Conservation (phyloP, 495 filamentous ascomycete species). For the Aeminium ludgeri region DNA sequence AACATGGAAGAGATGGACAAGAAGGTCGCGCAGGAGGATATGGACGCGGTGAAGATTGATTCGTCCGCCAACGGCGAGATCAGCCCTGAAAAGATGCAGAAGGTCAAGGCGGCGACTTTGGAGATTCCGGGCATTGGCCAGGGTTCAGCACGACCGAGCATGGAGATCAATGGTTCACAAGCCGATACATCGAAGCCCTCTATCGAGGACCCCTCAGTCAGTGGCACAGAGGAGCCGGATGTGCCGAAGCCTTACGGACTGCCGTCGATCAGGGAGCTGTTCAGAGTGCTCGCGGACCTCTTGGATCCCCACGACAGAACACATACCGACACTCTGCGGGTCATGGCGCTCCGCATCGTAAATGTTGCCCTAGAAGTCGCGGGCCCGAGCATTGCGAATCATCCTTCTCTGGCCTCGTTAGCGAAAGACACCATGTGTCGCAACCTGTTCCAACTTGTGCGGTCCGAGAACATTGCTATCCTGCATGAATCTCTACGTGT, state of each 20-base stretch:
- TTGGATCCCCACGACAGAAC: constrained; percentile 82
- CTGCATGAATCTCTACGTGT: constrained; percentile 84
- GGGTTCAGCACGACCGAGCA: constrained; percentile 5
- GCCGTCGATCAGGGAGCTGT: constrained; percentile 83
- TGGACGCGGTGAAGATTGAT: constrained; percentile 72
- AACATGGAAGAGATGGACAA: constrained; percentile 26
- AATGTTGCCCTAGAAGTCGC: constrained; percentile 95
- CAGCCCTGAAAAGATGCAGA: constrained; percentile 29
- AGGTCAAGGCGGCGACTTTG: not conserved
- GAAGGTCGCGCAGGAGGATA: constrained; percentile 44
- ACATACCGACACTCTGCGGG: constrained; percentile 84
- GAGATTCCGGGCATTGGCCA: constrained; percentile 5
- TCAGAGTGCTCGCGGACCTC: constrained; percentile 86
- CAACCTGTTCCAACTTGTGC: constrained; percentile 89
- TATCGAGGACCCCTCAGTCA: constrained; percentile 5
- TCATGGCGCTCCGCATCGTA: constrained; percentile 93
- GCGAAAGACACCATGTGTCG: constrained; percentile 90
- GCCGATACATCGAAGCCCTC: constrained; percentile 19
- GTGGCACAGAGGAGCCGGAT: constrained; percentile 3
- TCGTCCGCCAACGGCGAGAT: constrained; percentile 63
- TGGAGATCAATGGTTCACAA: constrained; percentile 20
- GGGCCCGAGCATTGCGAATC: constrained; percentile 84
- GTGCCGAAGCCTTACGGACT: constrained; percentile 77
- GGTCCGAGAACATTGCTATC: constrained; percentile 88
- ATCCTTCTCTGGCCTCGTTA: constrained; percentile 71